Conservation (phyloP, 2,329 filamentous ascomycete genomes). For the Ascocoryne sarcoides region DNA sequence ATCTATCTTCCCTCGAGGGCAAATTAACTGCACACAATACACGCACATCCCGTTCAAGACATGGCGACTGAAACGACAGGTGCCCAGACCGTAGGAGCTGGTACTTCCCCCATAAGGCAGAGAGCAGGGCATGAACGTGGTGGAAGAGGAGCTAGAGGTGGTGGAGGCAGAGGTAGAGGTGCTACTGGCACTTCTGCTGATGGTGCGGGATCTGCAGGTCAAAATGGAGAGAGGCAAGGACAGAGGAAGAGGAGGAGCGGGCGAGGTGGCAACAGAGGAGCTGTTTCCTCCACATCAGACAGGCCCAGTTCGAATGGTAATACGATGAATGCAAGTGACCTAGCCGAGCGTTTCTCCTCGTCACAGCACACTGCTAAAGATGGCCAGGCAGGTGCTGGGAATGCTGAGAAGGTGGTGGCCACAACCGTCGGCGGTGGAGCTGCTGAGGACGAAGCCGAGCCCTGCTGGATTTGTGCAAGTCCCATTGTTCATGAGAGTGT, state of each 20-base stretch:
- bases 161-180: slow-evolving; percentile 11
- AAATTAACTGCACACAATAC: too few species aligned
- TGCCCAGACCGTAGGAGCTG: too few species aligned
- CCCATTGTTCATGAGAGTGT: slow-evolving; percentile 80
- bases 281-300: background rate
- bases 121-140: too few species aligned
- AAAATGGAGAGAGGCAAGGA: slow-evolving; percentile 1
- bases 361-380: background rate
- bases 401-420: background rate
- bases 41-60: too few species aligned
- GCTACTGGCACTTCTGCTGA: too few species aligned
- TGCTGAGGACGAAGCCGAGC: slow-evolving; percentile 62
- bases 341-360: slow-evolving; percentile 9
- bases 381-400: slow-evolving; percentile 3
- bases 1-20: too few species aligned
- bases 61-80: too few species aligned
- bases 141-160: slow-evolving; percentile 2
- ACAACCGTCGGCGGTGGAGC: slow-evolving; percentile 29
- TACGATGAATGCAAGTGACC: slow-evolving; percentile 14
- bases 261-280: slow-evolving; percentile 4
- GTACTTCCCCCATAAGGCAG: too few species aligned
- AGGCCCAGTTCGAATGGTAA: slow-evolving; percentile 1
- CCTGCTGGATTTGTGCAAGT: slow-evolving; percentile 97
- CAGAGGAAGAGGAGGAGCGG: slow-evolving; percentile 3
- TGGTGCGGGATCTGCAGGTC: too few species aligned